Base-by-base conservation (phyloP, 352 stramenopile species). In the Pythium dissimile region DNA sequence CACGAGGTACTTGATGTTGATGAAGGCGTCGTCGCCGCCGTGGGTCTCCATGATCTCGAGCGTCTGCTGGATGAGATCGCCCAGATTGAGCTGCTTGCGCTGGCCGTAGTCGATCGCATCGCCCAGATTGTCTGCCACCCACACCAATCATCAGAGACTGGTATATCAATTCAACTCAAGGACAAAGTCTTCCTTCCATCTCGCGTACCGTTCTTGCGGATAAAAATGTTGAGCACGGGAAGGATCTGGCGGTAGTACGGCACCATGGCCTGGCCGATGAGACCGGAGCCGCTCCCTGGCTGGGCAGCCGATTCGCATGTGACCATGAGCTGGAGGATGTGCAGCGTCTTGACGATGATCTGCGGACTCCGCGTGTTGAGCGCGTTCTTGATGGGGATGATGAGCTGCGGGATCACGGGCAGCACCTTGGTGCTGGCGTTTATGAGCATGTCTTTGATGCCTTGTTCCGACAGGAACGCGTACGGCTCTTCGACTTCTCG, bases 1-100 rank as follows among this genome's bases (percentile, higher is more conserved):
- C 21, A 98, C 75, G 54, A 99, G 86, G 62, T 98, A 99, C 65
- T 99, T 99, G 72, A 99, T 98, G 77, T 99, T 99, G 69, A 99
- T 98, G 71, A 99, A 99, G 4, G 96, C 96, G 69, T 99, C 91
- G 64, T 98, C 89, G 16, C 96, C 96, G 27, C 96, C 96, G 55
- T 98, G 89, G 6, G 90, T 86, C 70, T 99, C 96, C 66, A 99
- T 97, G 56, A 96, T 88, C 67, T 99, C 95, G 3, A 99, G 82
- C 13, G 96, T 99, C 64, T 99, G 92, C 73, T 97, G 89, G 48
- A 99, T 98, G 3, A 99, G 76, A 43, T 98, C 94, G 21, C 96
- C 95, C 30, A 99, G 63, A 70, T 98, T 98, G 44, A 97, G 72
- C 55, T 97, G 79, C 62, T 98, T 97, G 45, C 95, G 81, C 69